These are phyloP conservation scores for Paramecium biaurelia DNA, from an alignment of 73 alveolate genomes.

Conservation along the genomic window DNA sequence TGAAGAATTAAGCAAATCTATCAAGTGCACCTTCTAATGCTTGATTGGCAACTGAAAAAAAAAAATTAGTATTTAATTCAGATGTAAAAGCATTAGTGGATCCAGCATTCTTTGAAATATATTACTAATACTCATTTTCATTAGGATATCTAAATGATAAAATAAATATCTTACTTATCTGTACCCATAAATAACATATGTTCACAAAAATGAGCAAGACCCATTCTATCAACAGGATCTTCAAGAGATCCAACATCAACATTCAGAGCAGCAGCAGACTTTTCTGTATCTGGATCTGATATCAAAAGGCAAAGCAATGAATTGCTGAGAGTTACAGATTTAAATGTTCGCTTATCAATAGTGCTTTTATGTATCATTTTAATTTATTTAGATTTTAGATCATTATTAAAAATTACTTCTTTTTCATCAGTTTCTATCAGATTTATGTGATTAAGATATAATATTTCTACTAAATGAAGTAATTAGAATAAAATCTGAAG, in stretches of 20 bases:
- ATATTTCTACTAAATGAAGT: background rate
- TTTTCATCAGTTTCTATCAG: background rate
- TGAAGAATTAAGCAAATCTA: constrained; percentile 83
- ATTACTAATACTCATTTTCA: constrained; percentile 74
- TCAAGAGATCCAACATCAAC: constrained; percentile 59
- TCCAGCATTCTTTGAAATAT: constrained; percentile 84
- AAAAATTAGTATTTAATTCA: constrained; percentile 72
- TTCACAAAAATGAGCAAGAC: constrained; percentile 97
- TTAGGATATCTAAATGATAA: constrained; percentile 70
- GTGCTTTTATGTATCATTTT: constrained; percentile 36
- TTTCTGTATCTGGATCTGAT: constrained; percentile 63
- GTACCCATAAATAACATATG: constrained; percentile 99
- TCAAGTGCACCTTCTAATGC: constrained; percentile 87
- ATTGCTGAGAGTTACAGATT: constrained; percentile 28
- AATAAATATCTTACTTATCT: constrained; percentile 62
- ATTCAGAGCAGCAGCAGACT: constrained; percentile 62
- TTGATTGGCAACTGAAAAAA: constrained; percentile 76
- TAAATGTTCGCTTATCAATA: constrained; percentile 35
- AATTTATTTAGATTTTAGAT: background rate
- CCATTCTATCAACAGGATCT: constrained; percentile 71
- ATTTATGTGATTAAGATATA: background rate
- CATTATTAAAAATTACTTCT: background rate
- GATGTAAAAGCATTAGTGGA: constrained; percentile 86
- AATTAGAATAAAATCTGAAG: background rate
- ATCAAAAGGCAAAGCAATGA: constrained; percentile 46